Evolutionary conservation across 768 basidiomycete genomes (phyloP), one percentile per base, ranked within the genome.

Genomic region (Piloderma croceum): DNA sequence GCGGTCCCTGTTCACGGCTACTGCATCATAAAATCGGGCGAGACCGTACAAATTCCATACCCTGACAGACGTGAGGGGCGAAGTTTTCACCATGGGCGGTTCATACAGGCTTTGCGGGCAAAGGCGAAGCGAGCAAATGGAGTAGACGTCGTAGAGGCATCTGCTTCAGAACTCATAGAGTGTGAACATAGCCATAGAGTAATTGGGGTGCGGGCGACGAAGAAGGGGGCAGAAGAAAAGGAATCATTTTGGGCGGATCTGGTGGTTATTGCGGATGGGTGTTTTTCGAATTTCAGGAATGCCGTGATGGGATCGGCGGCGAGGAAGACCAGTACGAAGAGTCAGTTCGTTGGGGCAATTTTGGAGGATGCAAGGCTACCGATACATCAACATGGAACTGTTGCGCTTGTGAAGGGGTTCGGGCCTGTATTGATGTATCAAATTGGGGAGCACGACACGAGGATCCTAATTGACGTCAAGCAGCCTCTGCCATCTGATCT

Each of bases 391-490:
- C 81, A 86, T 48, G 89, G 92, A 24, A 94, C 89, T 0, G 92
- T 94, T 12, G 81, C 73, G 17, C 77, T 94, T 9, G 75, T 89
- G 10, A 78, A 82, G 45, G 83, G 79, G 19, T 73, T 74, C 31
- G 96, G 94, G 1, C 93, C 93, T 4, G 90, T 94, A 31, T 70
- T 99, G 33, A 58, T 96, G 43, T 99, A 99, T 67, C 92, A 94
- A 59, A 92, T 99, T 52, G 83, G 75, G 6, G 67, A 81, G 54
- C 76, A 79, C 53, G 90, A 96, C 60, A 98, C 92, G 6, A 78
- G 96, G 24, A 93, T 99, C 65, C 78, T 99, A 40, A 76, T 97
- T 39, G 92, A 97, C 63, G 73, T 98, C 33, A 89, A 89, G 53
- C 67, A 73, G 2, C 88, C 90, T 7, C 70, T 92, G 38, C 92